Conservation (phyloP, 768 basidiomycete species). For the Termitomyces bulborhizus region DNA sequence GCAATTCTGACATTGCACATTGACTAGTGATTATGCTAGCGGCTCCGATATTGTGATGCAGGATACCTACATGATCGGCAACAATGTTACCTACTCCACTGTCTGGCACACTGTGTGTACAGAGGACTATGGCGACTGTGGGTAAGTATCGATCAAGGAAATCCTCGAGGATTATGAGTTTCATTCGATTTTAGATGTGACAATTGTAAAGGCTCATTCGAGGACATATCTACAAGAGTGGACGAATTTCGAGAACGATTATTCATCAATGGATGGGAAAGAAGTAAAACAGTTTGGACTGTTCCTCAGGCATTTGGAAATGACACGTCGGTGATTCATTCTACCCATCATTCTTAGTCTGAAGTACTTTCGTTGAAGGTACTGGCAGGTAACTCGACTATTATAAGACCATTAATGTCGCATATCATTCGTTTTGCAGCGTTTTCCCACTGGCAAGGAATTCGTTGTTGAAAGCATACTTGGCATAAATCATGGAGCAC, state of each 20-base stretch:
- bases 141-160: constrained; percentile 36
- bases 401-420: not conserved
- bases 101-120: constrained; percentile 62
- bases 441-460: constrained; percentile 62
- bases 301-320: constrained; percentile 78
- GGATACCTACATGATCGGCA: constrained; percentile 54
- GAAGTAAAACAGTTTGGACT: constrained; percentile 68
- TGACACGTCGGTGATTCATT: constrained; percentile 32
- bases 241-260: constrained; percentile 57
- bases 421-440: constrained; percentile 14
- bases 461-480: constrained; percentile 61
- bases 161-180: not conserved
- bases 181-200: constrained; percentile 30
- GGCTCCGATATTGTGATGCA: constrained; percentile 71
- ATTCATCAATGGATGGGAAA: constrained; percentile 61
- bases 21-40: constrained; percentile 33
- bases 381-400: constrained; percentile 38
- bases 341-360: not conserved
- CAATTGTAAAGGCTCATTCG: constrained; percentile 63
- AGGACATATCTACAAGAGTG: constrained; percentile 64
- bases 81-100: constrained; percentile 59
- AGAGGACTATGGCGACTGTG: constrained; percentile 63
- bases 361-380: constrained; percentile 18
- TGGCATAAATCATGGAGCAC: constrained; percentile 64
- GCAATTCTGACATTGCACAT: not conserved